A percentile compares a stretch with the other conserved stretches of the same genome.
Conservation (phyloP, 805 yeast genomes). For the Kuraishia floccosa region DNA sequence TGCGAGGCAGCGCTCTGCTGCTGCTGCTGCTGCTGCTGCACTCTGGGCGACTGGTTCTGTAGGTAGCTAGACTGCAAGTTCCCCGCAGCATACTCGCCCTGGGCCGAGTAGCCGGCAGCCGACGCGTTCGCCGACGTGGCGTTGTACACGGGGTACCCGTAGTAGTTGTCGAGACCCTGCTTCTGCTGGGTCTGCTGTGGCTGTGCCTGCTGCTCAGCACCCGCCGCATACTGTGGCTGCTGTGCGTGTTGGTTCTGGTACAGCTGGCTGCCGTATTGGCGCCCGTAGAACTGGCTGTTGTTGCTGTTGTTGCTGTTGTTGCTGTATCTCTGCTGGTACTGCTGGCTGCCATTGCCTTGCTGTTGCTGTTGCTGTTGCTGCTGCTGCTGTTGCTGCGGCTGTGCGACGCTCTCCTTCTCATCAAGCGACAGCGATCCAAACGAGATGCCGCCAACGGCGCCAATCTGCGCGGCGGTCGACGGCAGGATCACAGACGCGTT, state of each 20-base stretch:
- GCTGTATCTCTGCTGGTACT: constrained; percentile 10
- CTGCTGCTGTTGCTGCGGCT: constrained; percentile 7
- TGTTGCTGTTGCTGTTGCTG: constrained; percentile 8
- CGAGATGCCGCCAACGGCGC: constrained; percentile 36
- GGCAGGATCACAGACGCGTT: constrained; percentile 32
- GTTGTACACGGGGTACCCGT: constrained; percentile 10
- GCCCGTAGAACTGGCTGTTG: constrained; percentile 8
- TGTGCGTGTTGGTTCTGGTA: constrained; percentile 8
- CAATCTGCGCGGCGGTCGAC: constrained; percentile 29
- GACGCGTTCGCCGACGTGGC: too few species aligned
- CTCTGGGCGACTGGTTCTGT: constrained; percentile 11
- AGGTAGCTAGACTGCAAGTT: constrained; percentile 8
- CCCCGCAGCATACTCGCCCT: too few species aligned
- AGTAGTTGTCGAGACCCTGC: constrained; percentile 10
- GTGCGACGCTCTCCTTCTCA: constrained; percentile 25
- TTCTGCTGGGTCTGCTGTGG: too few species aligned
- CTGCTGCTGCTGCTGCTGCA: constrained; percentile 8
- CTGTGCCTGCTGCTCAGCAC: too few species aligned
- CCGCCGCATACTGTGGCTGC: constrained; percentile 7
- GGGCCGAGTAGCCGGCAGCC: too few species aligned
- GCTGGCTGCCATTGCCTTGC: neutral
- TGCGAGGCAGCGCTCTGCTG: constrained; percentile 11
- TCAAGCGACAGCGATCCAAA: constrained; percentile 41
- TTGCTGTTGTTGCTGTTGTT: constrained; percentile 17
- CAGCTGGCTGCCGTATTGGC: constrained; percentile 5